Base-by-base conservation (phyloP, 1,139 yeast genomes). In the Scheffersomyces cryptocercus region DNA sequence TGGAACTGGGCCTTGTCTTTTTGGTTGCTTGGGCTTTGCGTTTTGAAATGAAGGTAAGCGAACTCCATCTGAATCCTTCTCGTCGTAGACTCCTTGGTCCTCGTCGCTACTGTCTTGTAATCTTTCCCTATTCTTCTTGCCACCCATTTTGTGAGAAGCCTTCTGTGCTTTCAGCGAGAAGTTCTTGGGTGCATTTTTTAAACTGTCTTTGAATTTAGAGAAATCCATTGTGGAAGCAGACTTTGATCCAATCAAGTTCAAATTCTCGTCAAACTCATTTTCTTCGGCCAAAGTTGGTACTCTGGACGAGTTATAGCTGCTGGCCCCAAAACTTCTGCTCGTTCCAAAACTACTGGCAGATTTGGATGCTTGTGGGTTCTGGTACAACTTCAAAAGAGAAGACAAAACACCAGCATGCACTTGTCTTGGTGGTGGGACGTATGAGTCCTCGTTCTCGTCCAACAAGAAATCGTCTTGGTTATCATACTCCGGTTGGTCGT, bases 401-500 rank as follows among this genome's bases (percentile, higher is more conserved):
- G 96, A 87, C 30, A 89, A 73, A 13, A 89, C 91, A 58, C 97
- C 97, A 26, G 89, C 88, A 51, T 85, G 85, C 5, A 88, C 89
- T 42, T 78, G 79, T 36, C 75, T 69, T 0, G 96, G 95, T 0
- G 91, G 90, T 0, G 88, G 82, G 6, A 87, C 72, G 45, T 70
- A 65, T 3, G 55, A 65, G 43, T 79, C 86, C 15, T 75, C 80
- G 34, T 67, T 72, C 32, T 67, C 71, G 31, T 64, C 69, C 24
- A 70, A 56, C 51, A 68, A 53, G 49, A 68, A 51, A 40, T 69
- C 67, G 29, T 68, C 70, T 14, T 64, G 64, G n/a, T 62, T 65
- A 10, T 64, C 68, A 41, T 58, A 63, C 16, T 62, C 63, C 30
- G 56, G 59, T 12, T 54, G 55, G 10, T 61, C 59, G 28, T 68